Evolutionary conservation across 2,329 filamentous ascomycete genomes (phyloP).

Genomic region (Hymenoscyphus linearis): DNA sequence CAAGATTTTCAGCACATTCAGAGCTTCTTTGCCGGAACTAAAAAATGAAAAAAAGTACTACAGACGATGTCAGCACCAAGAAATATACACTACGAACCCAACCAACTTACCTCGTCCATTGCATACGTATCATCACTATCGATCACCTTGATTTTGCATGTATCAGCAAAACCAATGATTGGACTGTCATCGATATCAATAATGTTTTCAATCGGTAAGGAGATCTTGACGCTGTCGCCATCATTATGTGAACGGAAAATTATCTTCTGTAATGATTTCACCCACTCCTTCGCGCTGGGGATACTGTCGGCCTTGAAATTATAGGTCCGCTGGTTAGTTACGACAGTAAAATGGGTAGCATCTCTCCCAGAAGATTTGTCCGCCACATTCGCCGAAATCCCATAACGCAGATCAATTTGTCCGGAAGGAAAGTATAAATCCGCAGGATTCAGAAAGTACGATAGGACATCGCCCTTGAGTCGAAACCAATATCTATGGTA

Average conservation of each 20-base stretch:
- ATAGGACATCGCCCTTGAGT: slow-evolving; percentile 84
- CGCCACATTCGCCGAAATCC: slow-evolving; percentile 74
- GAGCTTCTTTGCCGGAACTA: slow-evolving; percentile 74
- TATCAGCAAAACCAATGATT: slow-evolving; percentile 87
- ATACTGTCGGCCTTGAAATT: slow-evolving; percentile 85
- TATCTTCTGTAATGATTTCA: slow-evolving; percentile 85
- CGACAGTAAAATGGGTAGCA: slow-evolving; percentile 69
- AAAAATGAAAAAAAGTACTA: slow-evolving; percentile 98
- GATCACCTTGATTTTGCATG: slow-evolving; percentile 86
- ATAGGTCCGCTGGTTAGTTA: slow-evolving; percentile 77
- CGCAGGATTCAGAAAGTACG: slow-evolving; percentile 79
- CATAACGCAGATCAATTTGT: slow-evolving; percentile 87
- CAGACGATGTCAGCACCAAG: slow-evolving; percentile 3
- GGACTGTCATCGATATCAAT: slow-evolving; percentile 90
- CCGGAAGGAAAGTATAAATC: slow-evolving; percentile 89
- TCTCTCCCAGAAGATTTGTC: slow-evolving; percentile 72
- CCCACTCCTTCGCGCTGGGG: slow-evolving; percentile 91
- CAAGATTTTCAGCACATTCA: slow-evolving; percentile 59
- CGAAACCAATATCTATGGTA: slow-evolving; percentile 93
- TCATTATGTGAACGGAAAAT: slow-evolving; percentile 96
- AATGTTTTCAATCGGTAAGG: slow-evolving; percentile 79
- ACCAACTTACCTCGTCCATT: slow-evolving; percentile 81
- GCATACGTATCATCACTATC: slow-evolving; percentile 93
- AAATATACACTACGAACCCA: slow-evolving; percentile 52
- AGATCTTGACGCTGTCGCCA: slow-evolving; percentile 95